Base-by-base conservation (phyloP, 257 asterid genomes). In the Asclepias syriaca region DNA sequence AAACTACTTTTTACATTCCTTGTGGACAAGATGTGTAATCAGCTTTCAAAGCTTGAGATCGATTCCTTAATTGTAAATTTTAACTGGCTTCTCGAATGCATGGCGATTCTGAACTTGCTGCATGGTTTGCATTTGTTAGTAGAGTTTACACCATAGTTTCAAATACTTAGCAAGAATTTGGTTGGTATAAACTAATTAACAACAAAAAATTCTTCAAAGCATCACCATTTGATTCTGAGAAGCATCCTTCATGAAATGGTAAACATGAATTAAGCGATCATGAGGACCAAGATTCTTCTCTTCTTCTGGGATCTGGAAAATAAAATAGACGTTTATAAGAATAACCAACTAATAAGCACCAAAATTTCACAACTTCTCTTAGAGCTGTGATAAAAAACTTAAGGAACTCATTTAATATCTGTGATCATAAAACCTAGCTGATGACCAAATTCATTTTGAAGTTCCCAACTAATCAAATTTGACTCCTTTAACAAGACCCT, bases 271-370 rank as follows among this genome's bases (percentile, higher is more conserved):
- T 59, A 74, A 37, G 51, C 77, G 77, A 74, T 74, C 72, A 40
- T 74, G 67, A 74, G 77, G 72, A 21, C 72, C 77, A 74, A 74
- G 63, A 34, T 74, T 74, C 77, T 66, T 74, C 70, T 74, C 77
- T 73, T 73, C 77, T 50, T 73, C 77, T 13, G 72, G 77, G 55
- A 73, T 73, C 77, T 73, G 77, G 18, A 73, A 43, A 68, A 24
- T 15, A 68, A 12, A 21, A 43, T 3, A 67, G 6, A n/a, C 1
- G 8, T 6, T 68, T 49, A 34, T 37, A 6, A 63, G 11, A 34
- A 18, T 49, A 63, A 18, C 40, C 15, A 16, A 63, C 27, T 40
- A 40, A 34, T 5, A 32, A 0, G 16, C 66, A 15, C 50, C 27
- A 34, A 24, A 63, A 63, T 34, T 15, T 16, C 68, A 29, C 16